phyloP scores from a whole-genome alignment of 2,329 filamentous ascomycete species.

The Pseudogymnoascus sp. region DNA sequence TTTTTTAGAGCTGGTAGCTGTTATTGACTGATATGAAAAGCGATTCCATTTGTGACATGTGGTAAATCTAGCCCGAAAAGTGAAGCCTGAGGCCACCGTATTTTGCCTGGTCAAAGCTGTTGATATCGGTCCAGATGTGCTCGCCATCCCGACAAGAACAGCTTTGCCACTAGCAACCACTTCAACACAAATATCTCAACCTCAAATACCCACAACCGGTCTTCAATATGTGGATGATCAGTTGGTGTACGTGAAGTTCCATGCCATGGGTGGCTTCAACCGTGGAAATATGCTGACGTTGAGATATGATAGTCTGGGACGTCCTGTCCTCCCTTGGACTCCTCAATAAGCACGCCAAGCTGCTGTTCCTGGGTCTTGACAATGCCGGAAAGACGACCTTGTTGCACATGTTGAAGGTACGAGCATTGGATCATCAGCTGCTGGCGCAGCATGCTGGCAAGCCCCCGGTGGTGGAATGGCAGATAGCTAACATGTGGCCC shows the following conservation, averaged over 20 bases:
- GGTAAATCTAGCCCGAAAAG: not conserved
- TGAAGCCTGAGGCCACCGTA: not conserved
- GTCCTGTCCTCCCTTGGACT: slow-evolving; percentile 80
- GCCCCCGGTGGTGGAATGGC: not conserved
- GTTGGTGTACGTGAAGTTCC: slow-evolving; percentile 70
- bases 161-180: slow-evolving; percentile 5
- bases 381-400: slow-evolving; percentile 93
- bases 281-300: slow-evolving; percentile 26
- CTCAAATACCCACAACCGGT: slow-evolving; percentile 6
- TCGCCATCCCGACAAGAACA: slow-evolving; percentile 5
- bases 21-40: not conserved
- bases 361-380: slow-evolving; percentile 87
- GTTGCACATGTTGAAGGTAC: slow-evolving; percentile 90
- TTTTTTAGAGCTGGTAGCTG: not conserved
- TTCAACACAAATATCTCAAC: slow-evolving; percentile 8
- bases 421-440: slow-evolving; percentile 24
- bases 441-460: not conserved
- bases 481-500: slow-evolving; percentile 17
- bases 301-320: slow-evolving; percentile 64
- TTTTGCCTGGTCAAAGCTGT: slow-evolving; percentile 5
- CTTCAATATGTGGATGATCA: slow-evolving; percentile 75
- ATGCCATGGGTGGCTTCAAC: not conserved
- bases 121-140: slow-evolving; percentile 1
- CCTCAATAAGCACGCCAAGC: slow-evolving; percentile 93
- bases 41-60: not conserved